Evolutionary conservation across 306 rosid species (phyloP).

Genomic region (Leucaena leucocephala): DNA sequence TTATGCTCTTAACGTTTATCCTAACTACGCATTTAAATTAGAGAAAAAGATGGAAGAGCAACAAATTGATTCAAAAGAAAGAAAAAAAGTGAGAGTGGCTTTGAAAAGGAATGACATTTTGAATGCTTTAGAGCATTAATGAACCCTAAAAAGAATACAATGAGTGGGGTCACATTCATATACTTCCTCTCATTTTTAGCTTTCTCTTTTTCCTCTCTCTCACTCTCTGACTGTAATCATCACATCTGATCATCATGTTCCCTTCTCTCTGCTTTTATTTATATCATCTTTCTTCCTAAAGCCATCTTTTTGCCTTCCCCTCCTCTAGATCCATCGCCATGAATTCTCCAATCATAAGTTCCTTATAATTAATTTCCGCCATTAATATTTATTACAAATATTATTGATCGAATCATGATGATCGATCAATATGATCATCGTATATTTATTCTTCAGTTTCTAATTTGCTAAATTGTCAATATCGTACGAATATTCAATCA

Average conservation of each 20-base stretch:
- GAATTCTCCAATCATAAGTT: constrained; percentile 38
- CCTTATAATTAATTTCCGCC: background rate
- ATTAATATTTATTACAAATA: too few relatives aligned
- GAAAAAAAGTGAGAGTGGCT: constrained; percentile 14
- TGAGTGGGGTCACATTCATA: constrained; percentile 59
- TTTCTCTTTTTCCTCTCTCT: constrained; percentile 42
- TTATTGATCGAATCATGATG: too few relatives aligned
- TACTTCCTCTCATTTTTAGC: background rate
- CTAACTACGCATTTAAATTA: too few relatives aligned
- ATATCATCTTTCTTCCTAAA: constrained; percentile 55
- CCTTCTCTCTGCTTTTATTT: constrained; percentile 22
- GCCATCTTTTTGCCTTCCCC: constrained; percentile 48
- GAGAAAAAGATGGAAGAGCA: constrained; percentile 3
- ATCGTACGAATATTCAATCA: constrained; percentile 1
- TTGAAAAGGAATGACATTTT: constrained; percentile 51
- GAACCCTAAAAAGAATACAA: constrained; percentile 79
- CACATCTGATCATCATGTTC: constrained; percentile 48
- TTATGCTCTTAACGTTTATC: too few relatives aligned
- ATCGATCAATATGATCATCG: too few relatives aligned
- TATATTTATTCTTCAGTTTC: too few relatives aligned
- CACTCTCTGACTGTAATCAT: constrained; percentile 41
- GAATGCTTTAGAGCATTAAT: constrained; percentile 53
- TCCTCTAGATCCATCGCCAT: constrained; percentile 43
- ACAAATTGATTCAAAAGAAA: constrained; percentile 37
- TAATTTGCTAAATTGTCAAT: background rate